Base-by-base conservation (phyloP, 371 early-diverging fungal species). In the Apophysomyces variabilis region DNA sequence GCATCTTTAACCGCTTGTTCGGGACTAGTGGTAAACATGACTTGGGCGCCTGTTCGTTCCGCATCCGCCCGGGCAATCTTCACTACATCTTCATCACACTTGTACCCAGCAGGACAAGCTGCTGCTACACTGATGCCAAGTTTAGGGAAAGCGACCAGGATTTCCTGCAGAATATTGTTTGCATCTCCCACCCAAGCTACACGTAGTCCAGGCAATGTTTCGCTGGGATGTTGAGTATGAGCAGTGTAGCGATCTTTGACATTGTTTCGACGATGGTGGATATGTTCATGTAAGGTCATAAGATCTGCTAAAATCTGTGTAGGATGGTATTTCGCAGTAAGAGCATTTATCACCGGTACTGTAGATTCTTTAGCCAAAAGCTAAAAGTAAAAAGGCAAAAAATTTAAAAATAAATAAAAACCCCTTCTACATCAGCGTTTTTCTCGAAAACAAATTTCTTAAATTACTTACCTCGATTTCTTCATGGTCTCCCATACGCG, bases 111-210 rank as follows among this genome's bases (percentile, higher is more conserved):
- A 6, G 96, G 96, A 0, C 91, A 92, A 38, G 94, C 92, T 46
- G 89, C 88, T n/a, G 81, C 68, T 61, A 95, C 71, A 61, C 82
- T 69, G 61, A 92, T 75, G 0, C 95, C 95, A 56, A 93, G 77
- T 64, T 93, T 91, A 14, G 95, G 94, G 65, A 92, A 71, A 2
- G 92, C 84, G 4, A 90, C 79, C 69, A 95, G 70, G 71, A 95
- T 78, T 57, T 92, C 90, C 67, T 92, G 88, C 38, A 93, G 70
- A 38, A 96, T 90, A 77, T 96, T 95, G 79, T 96, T 96, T 18
- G 90, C 89, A 72, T 97, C 98, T 57, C 98, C 98, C 8, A 97
- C 89, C 96, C 96, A 97, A n/a, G 95, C 94, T 8, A 96, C 87
- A 18, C 85, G 86, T 18, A 92, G 74, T 0, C 87, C 87, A 16